phyloP scores from a whole-genome alignment of 148 eudicot species.

The Arctostaphylos glauca region DNA sequence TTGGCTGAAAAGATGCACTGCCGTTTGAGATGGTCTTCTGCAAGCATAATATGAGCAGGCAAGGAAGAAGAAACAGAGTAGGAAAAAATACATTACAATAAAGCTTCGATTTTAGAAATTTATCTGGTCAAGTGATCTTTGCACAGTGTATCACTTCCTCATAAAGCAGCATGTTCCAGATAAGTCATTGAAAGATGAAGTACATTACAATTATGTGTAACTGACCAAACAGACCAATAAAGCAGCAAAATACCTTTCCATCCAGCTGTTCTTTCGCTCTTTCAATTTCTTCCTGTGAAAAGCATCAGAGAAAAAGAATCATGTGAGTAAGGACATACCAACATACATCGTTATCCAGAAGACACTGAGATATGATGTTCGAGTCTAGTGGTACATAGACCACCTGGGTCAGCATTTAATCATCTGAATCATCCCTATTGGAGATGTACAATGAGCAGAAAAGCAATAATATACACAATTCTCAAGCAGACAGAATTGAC shows the following conservation, averaged over 20 bases:
- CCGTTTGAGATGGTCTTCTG: neutral
- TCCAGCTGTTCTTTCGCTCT: conserved; percentile 58
- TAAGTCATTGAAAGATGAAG: neutral
- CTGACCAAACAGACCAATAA: neutral
- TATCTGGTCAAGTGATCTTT: neutral
- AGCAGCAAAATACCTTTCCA: conserved; percentile 51
- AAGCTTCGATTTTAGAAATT: neutral
- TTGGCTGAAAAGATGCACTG: neutral
- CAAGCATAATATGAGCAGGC: neutral
- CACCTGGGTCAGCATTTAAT: neutral
- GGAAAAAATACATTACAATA: neutral
- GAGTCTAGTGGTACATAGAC: neutral
- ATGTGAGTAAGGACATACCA: neutral
- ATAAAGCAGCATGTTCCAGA: neutral
- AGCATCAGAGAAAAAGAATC: conserved; percentile 18
- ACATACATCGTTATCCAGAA: neutral
- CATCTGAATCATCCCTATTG: neutral
- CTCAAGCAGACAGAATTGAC: neutral
- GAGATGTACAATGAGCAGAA: neutral
- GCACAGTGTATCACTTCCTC: neutral
- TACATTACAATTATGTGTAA: neutral
- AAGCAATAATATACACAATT: neutral
- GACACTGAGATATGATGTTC: neutral
- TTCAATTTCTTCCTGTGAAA: conserved; percentile 69
- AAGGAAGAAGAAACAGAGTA: neutral